Conservation (phyloP, 306 rosid species). For the Hippophae gyantsensis region DNA sequence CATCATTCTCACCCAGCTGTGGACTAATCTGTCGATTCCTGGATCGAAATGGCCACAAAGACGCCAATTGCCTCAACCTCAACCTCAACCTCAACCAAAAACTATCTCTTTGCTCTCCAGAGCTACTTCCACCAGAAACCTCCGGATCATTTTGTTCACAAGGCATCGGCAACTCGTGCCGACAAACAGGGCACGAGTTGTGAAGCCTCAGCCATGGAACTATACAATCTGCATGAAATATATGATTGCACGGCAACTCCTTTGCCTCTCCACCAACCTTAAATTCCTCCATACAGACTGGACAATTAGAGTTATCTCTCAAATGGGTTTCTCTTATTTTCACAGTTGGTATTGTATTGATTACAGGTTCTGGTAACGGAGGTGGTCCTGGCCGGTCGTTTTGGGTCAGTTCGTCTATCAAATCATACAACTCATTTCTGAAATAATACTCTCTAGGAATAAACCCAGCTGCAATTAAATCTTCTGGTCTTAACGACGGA, state of each 20-base stretch:
- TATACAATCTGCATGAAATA: constrained; percentile 72
- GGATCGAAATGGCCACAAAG: no score
- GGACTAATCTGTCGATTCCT: no score
- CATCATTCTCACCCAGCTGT: no score
- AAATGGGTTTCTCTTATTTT: constrained; percentile 32
- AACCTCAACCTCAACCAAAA: no score
- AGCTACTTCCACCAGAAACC: no score
- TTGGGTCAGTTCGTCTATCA: constrained; percentile 65
- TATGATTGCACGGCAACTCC: constrained; percentile 68
- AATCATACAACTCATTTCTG: constrained; percentile 43
- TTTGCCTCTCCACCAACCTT: constrained; percentile 61
- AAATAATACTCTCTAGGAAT: constrained; percentile 33
- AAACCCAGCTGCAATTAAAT: constrained; percentile 20
- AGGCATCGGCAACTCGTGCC: constrained; percentile 34
- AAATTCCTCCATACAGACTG: constrained; percentile 81
- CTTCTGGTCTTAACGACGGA: constrained; percentile 9
- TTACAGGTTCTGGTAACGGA: constrained; percentile 50
- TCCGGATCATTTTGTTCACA: neutral
- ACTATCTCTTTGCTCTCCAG: no score
- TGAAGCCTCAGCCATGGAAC: constrained; percentile 90
- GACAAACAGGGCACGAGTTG: constrained; percentile 85
- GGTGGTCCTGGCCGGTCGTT: constrained; percentile 64
- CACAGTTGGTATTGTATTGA: constrained; percentile 47
- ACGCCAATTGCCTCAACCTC: no score
- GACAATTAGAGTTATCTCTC: constrained; percentile 45